Evolutionary conservation across 176 grass and related monocot genomes (phyloP), one percentile per base, ranked within the genome.

Genomic region (Thalia dealbata): DNA sequence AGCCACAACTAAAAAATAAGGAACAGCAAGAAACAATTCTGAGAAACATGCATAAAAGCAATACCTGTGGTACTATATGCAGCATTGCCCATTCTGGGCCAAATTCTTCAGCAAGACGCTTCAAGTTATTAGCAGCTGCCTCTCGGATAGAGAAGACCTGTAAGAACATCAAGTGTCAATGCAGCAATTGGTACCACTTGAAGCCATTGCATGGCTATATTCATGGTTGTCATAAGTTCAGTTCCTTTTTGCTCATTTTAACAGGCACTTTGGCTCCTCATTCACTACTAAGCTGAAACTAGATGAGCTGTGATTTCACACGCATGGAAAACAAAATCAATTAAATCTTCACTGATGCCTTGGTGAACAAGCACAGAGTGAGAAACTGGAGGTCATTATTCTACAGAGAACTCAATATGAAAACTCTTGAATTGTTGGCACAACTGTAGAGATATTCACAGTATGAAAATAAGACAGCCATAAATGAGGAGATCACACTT

Each of bases 141-240:
- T 97, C 89, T 86, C 93, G 79, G 76, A 92, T 97, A 1, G 93
- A 97, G 78, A 86, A 97, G 56, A 97, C 93, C 89, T 97, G 71
- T 11, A 74, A 58, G 60, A 74, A 85, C 70, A 63, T 35, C 21
- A 42, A 23, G 18, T 61, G 45, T 58, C 54, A 58, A 58, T 64
- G 12, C 61, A 64, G 3, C 61, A 64, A 38, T 38, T 4, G 14
- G 21, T 0, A 10, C 0, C 15, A 19, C 7, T 19, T 23, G 54
- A 58, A 21, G 54, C 54, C 7, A 23, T 3, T 11, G 27, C 11
- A 64, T 26, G 11, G 14, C 14, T 64, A 19, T 27, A 64, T 64
- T 14, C 5, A 16, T 18, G 6, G 0, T 30, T 30, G 14, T 64
- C 25, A 30, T 30, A 64, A 64, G 3, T 64, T 64, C 16, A 7